Conservation (phyloP, 495 filamentous ascomycete genomes). For the Lichenothelia convexa region DNA sequence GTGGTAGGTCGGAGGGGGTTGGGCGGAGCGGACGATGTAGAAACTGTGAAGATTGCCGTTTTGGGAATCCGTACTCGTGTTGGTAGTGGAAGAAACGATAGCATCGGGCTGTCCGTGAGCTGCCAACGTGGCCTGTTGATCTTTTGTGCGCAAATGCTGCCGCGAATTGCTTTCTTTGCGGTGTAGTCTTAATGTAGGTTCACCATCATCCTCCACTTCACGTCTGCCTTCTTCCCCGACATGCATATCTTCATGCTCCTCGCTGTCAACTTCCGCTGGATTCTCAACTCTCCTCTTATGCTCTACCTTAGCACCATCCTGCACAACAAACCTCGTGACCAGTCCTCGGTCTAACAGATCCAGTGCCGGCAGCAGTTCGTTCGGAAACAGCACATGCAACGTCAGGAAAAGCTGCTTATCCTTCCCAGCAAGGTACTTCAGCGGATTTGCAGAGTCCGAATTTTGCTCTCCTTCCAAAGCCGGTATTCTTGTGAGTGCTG, state of each 20-base stretch:
- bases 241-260: no score
- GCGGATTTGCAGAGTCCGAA: constrained; percentile 5
- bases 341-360: constrained; percentile 63
- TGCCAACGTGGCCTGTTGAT: neutral
- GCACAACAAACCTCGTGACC: constrained; percentile 28
- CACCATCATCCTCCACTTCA: no score
- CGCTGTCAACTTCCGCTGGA: no score
- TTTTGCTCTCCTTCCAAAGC: no score
- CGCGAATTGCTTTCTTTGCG: no score
- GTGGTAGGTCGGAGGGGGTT: constrained; percentile 14
- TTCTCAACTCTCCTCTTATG: no score
- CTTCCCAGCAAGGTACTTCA: neutral
- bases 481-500: no score
- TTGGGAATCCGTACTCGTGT: constrained; percentile 2
- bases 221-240: no score
- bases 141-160: no score
- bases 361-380: constrained; percentile 49
- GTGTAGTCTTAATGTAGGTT: neutral
- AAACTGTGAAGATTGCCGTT: constrained; percentile 16
- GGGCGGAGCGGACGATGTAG: constrained; percentile 28
- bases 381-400: constrained; percentile 46
- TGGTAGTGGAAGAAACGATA: no score
- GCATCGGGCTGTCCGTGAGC: no score
- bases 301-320: neutral
- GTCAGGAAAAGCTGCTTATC: constrained; percentile 30